Evolutionary conservation across 2,329 filamentous ascomycete species (phyloP), one percentile per base, ranked within the genome.

Genomic region (Colletotrichum phormii): DNA sequence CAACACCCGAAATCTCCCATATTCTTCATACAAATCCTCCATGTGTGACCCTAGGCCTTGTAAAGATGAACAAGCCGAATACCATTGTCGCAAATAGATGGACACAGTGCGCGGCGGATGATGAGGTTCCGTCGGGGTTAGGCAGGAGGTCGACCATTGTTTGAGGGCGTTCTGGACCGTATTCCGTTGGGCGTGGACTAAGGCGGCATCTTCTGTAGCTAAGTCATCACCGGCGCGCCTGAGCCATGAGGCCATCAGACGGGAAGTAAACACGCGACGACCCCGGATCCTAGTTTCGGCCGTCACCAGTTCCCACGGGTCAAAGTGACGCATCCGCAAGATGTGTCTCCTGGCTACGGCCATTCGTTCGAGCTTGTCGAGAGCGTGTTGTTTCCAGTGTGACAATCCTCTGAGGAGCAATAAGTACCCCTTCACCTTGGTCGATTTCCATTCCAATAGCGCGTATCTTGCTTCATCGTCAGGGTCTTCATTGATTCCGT

Each of bases 331-430:
- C 71, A 84, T 90, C 67, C 92, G 87, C 66, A 97, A 83, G 72
- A 95, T 90, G 79, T 94, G 93, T 74, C 90, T 86, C 74, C 93
- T 88, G 24, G 93, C 94, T 54, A 90, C 86, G 5, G 89, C 89
- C 4, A 93, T 94, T 53, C 90, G 88, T 74, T 90, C 87, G 18
- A 91, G 85, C 77, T 94, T 90, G 15, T 93, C 90, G 6, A 86
- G 87, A 12, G 93, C 88, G 63, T 88, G 85, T 67, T 89, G 87
- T 12, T 89, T 88, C 94, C 94, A 97, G 75, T 82, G 81, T 5
- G 74, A 75, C 51, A 73, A 53, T 33, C 72, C 74, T 62, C 59
- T 64, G 2, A 74, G 64, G 13, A 75, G 49, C 42, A 72, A 65
- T n/a, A 74, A 53, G 26, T 73, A 74, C 12, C 66, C 51, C n/a